Conservation (phyloP, 306 rosid genomes). For the Sicyos edulis region DNA sequence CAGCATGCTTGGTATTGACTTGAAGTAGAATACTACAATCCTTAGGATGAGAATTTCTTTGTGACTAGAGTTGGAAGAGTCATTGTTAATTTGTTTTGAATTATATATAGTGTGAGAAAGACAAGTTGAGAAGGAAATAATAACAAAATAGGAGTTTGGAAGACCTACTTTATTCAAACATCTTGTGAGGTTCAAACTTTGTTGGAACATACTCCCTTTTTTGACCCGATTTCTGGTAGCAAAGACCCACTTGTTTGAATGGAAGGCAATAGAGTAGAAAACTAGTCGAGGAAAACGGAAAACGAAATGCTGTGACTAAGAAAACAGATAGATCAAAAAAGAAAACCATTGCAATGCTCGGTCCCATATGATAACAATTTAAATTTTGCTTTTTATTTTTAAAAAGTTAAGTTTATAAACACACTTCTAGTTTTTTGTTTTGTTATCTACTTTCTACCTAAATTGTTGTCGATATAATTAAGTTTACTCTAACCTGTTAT, state of each 20-base stretch:
- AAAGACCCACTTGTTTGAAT: slow-evolving; percentile 10
- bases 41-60: neutral
- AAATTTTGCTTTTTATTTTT: no score
- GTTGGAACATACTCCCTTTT: slow-evolving; percentile 6
- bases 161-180: neutral
- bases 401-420: no score
- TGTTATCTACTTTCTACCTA: no score
- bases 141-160: neutral
- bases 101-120: neutral
- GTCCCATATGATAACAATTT: no score
- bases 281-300: neutral
- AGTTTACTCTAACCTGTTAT: no score
- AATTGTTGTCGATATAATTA: no score
- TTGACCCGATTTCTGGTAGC: slow-evolving; percentile 12
- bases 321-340: neutral
- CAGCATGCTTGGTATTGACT: neutral
- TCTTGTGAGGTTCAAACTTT: neutral
- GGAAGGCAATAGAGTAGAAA: slow-evolving; percentile 9
- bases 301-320: slow-evolving; percentile 1
- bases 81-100: neutral
- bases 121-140: neutral
- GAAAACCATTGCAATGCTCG: neutral
- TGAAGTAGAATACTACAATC: neutral
- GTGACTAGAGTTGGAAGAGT: neutral
- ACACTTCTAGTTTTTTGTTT: no score